These are phyloP conservation scores for Lentinula sp. DNA, from an alignment of 768 basidiomycete species.

Conservation along the genomic window DNA sequence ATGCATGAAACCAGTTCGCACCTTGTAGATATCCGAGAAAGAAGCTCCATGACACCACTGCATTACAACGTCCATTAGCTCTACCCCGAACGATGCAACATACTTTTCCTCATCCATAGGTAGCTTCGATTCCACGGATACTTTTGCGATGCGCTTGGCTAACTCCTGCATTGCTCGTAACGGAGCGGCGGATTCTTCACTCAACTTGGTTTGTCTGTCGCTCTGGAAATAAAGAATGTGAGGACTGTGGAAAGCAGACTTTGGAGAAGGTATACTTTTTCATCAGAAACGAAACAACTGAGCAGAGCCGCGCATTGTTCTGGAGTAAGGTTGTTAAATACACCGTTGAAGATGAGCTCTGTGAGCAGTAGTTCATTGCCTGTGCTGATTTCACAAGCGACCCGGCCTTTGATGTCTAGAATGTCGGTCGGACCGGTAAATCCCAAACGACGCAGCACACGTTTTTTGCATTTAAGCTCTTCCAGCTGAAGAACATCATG, in stretches of 20 bases:
- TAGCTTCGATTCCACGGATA: conserved; percentile 91
- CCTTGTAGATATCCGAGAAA: conserved; percentile 96
- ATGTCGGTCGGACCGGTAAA: conserved; percentile 89
- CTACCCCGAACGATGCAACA: conserved; percentile 94
- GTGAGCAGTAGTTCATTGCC: conserved; percentile 96
- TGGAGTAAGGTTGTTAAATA: conserved; percentile 83
- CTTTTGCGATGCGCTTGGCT: conserved; percentile 90
- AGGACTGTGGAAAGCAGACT: no score
- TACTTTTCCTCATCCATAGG: conserved; percentile 90
- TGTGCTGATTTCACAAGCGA: conserved; percentile 97
- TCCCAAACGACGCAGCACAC: conserved; percentile 84
- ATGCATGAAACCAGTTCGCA: conserved; percentile 20
- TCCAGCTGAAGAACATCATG: conserved; percentile 93
- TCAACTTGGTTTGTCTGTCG: conserved; percentile 77
- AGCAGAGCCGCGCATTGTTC: conserved; percentile 93
- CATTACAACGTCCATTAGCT: conserved; percentile 95
- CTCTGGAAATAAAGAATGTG: conserved; percentile 44
- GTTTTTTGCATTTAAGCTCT: conserved; percentile 92
- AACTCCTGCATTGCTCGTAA: conserved; percentile 93
- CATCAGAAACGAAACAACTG: conserved; percentile 96
- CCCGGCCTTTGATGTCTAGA: conserved; percentile 95
- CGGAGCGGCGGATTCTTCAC: conserved; percentile 91
- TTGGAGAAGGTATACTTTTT: conserved; percentile 61
- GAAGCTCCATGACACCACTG: conserved; percentile 97
- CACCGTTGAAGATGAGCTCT: conserved; percentile 95